Conservation (phyloP, 176 grass and related monocot genomes). For the Cenchrus purpureus region DNA sequence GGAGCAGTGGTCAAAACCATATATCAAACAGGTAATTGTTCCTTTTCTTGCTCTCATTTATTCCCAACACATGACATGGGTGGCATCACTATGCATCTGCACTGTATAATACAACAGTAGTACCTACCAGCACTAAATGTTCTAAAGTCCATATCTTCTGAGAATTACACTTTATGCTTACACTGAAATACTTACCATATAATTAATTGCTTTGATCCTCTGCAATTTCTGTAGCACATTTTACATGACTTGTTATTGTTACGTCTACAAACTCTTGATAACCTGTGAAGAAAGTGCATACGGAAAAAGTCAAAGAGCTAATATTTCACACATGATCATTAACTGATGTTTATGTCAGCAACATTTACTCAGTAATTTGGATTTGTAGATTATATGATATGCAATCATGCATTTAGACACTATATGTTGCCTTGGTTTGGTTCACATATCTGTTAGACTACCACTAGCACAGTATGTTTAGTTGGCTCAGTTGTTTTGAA, state of each 20-base stretch:
- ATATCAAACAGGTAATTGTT: constrained; percentile 78
- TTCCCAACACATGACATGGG: constrained; percentile 25
- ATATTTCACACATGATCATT: constrained; percentile 9
- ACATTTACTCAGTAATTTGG: constrained; percentile 1
- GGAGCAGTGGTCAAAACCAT: constrained; percentile 98
- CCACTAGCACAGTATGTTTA: constrained; percentile 8
- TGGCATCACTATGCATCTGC: constrained; percentile 13
- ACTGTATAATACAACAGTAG: constrained; percentile 8
- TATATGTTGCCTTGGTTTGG: constrained; percentile 15
- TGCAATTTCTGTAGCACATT: background rate
- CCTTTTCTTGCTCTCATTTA: constrained; percentile 37
- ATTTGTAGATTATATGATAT: constrained; percentile 22
- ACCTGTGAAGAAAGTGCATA: constrained; percentile 1
- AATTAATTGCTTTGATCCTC: background rate
- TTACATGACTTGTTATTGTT: background rate
- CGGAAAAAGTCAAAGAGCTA: background rate
- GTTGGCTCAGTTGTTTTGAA: constrained; percentile 7
- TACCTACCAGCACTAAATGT: background rate
- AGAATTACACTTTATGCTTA: constrained; percentile 29
- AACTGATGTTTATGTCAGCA: constrained; percentile 8
- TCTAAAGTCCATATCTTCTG: constrained; percentile 6
- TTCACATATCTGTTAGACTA: constrained; percentile 32
- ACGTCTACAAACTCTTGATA: constrained; percentile 10
- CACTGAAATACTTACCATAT: constrained; percentile 25
- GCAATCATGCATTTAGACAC: constrained; percentile 30